These are phyloP conservation scores for Betula pendula DNA, from an alignment of 306 rosid species.

Conservation along the genomic window DNA sequence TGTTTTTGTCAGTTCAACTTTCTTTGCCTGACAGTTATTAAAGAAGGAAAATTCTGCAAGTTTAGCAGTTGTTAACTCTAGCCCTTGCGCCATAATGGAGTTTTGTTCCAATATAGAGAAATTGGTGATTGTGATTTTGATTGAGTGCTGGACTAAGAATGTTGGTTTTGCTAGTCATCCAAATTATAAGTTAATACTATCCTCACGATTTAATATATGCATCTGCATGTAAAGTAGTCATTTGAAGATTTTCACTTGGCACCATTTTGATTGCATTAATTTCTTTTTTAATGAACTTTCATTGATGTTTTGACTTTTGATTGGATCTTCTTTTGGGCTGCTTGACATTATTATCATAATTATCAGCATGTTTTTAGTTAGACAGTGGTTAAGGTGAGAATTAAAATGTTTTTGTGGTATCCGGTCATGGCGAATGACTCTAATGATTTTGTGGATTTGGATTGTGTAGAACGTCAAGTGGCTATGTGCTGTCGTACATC, in stretches of 20 bases:
- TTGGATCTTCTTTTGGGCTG: background rate
- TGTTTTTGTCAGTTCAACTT: background rate
- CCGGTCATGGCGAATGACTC: background rate
- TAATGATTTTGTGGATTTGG: background rate
- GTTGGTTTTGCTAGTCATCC: background rate
- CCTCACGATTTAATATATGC: background rate
- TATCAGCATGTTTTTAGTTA: no score
- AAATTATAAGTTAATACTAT: background rate
- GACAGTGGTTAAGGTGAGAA: background rate
- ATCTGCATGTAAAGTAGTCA: background rate
- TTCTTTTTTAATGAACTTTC: background rate
- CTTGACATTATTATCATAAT: background rate
- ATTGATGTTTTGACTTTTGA: background rate
- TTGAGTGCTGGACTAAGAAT: no score
- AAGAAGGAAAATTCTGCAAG: background rate
- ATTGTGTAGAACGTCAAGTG: no score
- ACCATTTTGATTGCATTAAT: background rate
- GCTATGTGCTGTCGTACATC: no score
- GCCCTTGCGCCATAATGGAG: slow-evolving; percentile 13
- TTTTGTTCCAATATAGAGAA: background rate
- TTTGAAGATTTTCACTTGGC: background rate
- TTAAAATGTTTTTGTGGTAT: background rate
- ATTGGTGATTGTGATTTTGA: background rate
- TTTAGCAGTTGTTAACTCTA: background rate
- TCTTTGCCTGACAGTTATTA: background rate